Evolutionary conservation across 2,329 filamentous ascomycete species (phyloP).

Genomic region (Setomelanomma holmii): DNA sequence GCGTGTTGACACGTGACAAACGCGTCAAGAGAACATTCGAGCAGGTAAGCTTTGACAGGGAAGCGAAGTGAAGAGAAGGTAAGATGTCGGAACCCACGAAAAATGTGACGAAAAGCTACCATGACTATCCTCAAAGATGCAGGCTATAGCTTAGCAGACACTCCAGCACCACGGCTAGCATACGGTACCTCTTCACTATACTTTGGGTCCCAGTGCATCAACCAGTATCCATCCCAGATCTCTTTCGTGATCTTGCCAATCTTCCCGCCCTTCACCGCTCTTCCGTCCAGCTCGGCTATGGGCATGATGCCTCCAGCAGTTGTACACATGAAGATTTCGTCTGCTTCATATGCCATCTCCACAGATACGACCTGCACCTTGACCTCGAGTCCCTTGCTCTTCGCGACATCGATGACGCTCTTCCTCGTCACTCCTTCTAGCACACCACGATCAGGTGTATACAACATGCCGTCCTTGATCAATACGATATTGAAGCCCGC

Average conservation of each 20-base stretch:
- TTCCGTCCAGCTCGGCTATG: constrained; percentile 56
- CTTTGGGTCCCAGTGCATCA: constrained; percentile 52
- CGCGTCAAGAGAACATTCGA: no score
- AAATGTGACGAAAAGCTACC: no score
- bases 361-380: constrained; percentile 54
- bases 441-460: constrained; percentile 58
- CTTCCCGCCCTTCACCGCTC: constrained; percentile 51
- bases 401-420: constrained; percentile 57
- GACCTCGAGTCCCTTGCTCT: constrained; percentile 42
- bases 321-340: constrained; percentile 62
- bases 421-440: constrained; percentile 59
- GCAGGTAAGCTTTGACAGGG: no score
- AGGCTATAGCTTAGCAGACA: neutral
- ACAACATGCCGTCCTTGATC: constrained; percentile 55
- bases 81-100: no score
- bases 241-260: constrained; percentile 55
- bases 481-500: constrained; percentile 59
- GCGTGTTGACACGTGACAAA: no score
- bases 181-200: constrained; percentile 49
- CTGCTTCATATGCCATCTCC: constrained; percentile 50
- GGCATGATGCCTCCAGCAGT: constrained; percentile 63
- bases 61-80: no score
- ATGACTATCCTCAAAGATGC: no score
- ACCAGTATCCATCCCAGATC: constrained; percentile 62
- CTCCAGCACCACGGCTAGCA: neutral